Evolutionary conservation across 1,139 yeast genomes (phyloP), one percentile per base, ranked within the genome.

Genomic region (Taphrina communis): DNA sequence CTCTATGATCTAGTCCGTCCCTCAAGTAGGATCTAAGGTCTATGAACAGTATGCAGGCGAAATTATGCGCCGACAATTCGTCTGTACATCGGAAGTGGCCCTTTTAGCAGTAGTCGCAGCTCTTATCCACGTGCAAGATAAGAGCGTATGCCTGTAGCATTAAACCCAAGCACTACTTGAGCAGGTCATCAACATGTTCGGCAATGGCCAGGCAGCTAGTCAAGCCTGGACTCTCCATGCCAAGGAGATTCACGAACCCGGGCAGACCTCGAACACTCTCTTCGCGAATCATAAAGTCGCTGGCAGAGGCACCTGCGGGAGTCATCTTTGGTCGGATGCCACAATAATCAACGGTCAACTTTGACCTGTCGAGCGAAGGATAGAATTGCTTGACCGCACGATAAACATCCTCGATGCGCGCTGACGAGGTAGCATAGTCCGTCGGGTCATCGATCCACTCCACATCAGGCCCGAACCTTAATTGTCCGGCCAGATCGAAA

Each of bases 181-280:
- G 82, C 3, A 85, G 76, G 19, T 79, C 76, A 46, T 79, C 82
- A 2, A 90, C 95, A 74, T 89, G 83, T 74, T 87, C 89, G 0
- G 87, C 97, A 68, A 91, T 89, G 0, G 94, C 96, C 86, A 90
- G 82, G 0, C 91, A 81, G 0, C 95, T 81, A 1, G 97, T 91
- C 71, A 91, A 81, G 0, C 97, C 97, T 0, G 97, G 97, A 75
- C 95, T 88, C 75, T 92, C 97, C 38, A 92, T 91, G 2, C 95
- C 96, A 60, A 91, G 76, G 69, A 90, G 80, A 73, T 90, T 91
- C 44, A 91, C 83, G 75, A 90, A 91, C 1, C 97, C 97, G 0
- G 89, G 89, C 74, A 83, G 87, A 0, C 86, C 93, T n/a, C 46
- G 60, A 0, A 81, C 83, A 70, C 85, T 88, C 73, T 88, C 85